Evolutionary conservation across 139 green algal species (phyloP), one percentile per base, ranked within the genome.

Genomic region (Zygnema circumcarinatum): DNA sequence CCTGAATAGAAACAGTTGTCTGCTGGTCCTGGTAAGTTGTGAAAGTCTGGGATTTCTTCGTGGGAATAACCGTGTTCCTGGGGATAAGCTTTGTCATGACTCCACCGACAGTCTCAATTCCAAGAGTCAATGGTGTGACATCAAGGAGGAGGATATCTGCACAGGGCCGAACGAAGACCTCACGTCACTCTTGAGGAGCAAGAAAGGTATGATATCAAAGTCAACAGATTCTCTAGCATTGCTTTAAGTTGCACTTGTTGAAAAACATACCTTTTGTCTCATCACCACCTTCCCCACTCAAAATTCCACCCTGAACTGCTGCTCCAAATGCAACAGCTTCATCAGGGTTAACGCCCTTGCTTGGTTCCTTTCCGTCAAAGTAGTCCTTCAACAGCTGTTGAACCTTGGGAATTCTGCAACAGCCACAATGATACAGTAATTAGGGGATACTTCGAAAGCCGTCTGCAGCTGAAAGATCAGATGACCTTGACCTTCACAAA

Each of bases 11-110:
- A 1, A 95, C 93, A 41, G 87, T 91, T 20, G 82, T 88, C 92
- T 99, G 97, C 79, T 99, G 92, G 92, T 99, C 97, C 92, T 98
- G 94, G 94, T 98, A 98, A 20, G 97, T 99, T 87, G 97, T 98
- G 95, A 99, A 99, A 36, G 94, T 95, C 95, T 99, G 96, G 36
- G 88, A 94, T 94, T 99, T 99, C 94, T 99, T 99, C 87, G 97
- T 99, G 80, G 97, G 97, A 68, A 95, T 94, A 38, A 92, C 89
- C 0, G 93, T 94, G 87, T 94, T 94, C 3, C 93, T 72, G 1
- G 90, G 83, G 73, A 95, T 95, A 39, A 95, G 85, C 79, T 94
- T 94, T 16, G 93, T 94, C 90, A 95, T 93, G 3, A 94, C 88
- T n/a, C 92, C 92, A 1, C 92, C 92, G 25, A 93, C 92, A 7